phyloP scores from a whole-genome alignment of 108 stramenopile species.

The Nannochloropsis oceanica region DNA sequence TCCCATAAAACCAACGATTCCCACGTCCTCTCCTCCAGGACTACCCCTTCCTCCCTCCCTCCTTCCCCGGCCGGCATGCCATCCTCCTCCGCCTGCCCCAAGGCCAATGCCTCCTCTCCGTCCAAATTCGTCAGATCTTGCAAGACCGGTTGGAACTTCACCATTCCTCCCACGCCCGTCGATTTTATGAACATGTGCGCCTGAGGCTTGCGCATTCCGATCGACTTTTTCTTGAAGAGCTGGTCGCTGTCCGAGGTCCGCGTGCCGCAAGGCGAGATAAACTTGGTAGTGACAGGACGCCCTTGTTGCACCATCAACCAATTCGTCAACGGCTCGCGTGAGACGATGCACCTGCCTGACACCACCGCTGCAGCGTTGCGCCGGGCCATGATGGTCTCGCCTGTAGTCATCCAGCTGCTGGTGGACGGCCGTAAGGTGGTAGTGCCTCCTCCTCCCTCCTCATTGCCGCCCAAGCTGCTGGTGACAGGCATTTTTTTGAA shows the following conservation, averaged over 20 bases:
- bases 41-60: not conserved
- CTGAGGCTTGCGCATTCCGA: not conserved
- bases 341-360: not conserved
- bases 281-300: not conserved
- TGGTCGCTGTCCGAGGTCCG: not conserved
- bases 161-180: not conserved
- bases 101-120: slow-evolving; percentile 7
- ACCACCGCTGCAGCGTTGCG: not conserved
- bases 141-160: not conserved
- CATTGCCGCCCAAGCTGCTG: too few species aligned
- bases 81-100: slow-evolving; percentile 7
- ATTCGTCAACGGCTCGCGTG: not conserved
- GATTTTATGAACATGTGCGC: not conserved
- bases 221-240: not conserved
- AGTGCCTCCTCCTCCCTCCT: too few species aligned
- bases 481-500: not conserved
- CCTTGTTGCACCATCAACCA: not conserved
- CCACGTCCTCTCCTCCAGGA: not conserved
- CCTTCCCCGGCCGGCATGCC: slow-evolving; percentile 1
- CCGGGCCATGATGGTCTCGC: not conserved
- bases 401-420: not conserved
- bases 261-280: not conserved
- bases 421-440: too few species aligned
- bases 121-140: not conserved
- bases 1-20: slow-evolving; percentile 37